Conservation (phyloP, 2,329 filamentous ascomycete genomes). For the Neurospora sp. region DNA sequence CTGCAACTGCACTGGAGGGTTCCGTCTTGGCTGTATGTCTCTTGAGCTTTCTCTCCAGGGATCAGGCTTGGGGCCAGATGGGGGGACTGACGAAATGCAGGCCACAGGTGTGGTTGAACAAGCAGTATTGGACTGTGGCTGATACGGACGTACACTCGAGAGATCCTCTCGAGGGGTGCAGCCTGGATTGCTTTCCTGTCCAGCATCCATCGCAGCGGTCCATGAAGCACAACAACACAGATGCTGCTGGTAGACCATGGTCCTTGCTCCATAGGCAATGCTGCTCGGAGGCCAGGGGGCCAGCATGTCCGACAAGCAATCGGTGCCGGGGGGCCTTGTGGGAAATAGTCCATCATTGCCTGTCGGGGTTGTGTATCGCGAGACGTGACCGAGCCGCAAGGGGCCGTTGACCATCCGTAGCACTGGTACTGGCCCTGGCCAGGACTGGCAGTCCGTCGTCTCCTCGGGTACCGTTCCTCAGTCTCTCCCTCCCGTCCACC, state of each 20-base stretch:
- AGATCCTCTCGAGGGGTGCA: background rate
- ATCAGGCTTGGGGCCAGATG: conserved; percentile 8
- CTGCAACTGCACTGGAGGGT: conserved; percentile 5
- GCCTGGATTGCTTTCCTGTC: background rate
- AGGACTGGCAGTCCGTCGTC: background rate
- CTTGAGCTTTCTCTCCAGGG: conserved; percentile 7
- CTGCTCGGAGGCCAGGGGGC: background rate
- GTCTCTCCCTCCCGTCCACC: too few relatives aligned
- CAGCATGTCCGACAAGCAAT: background rate
- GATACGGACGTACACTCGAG: background rate
- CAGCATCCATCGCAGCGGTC: background rate
- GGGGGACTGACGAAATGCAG: background rate
- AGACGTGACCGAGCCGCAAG: background rate
- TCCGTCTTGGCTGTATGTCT: conserved; percentile 10
- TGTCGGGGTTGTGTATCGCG: background rate
- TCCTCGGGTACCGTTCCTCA: background rate
- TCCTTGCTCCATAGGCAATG: background rate
- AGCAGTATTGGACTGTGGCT: conserved; percentile 13
- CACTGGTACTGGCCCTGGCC: background rate
- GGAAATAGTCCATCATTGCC: background rate
- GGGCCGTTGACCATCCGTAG: background rate
- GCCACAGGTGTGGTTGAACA: conserved; percentile 15
- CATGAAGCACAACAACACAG: background rate
- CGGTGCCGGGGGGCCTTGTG: background rate
- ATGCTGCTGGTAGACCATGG: background rate